Evolutionary conservation across 2,329 filamentous ascomycete species (phyloP).

Genomic region (Fusarium coffeatum): DNA sequence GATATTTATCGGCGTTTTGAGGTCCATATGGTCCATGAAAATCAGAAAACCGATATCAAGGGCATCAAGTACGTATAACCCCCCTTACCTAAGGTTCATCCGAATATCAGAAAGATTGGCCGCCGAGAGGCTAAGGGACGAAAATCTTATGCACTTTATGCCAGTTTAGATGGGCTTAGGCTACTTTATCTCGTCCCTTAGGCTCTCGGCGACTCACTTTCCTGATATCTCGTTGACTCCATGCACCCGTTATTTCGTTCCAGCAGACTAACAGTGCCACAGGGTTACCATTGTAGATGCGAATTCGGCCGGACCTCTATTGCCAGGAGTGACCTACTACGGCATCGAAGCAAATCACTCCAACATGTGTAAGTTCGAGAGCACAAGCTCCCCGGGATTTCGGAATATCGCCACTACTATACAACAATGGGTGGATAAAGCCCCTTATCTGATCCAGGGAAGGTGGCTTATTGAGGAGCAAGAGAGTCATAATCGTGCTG

Average conservation of each 20-base stretch:
- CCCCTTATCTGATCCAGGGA: constrained; percentile 63
- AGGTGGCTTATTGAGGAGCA: constrained; percentile 72
- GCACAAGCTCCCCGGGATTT: constrained; percentile 73
- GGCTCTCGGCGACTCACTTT: not conserved
- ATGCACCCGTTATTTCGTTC: not conserved
- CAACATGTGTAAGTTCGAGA: constrained; percentile 78
- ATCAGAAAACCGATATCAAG: constrained; percentile 75
- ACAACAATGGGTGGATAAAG: constrained; percentile 64
- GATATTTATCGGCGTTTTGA: constrained; percentile 77
- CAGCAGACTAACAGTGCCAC: constrained; percentile 6
- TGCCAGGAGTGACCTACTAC: constrained; percentile 77
- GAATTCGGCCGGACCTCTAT: constrained; percentile 73
- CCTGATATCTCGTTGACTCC: not conserved
- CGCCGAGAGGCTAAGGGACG: not conserved
- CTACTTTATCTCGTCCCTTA: not conserved
- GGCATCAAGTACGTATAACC: constrained; percentile 63
- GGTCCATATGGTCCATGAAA: constrained; percentile 82
- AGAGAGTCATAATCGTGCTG: constrained; percentile 58
- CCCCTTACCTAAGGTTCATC: not conserved
- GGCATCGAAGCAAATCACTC: constrained; percentile 81
- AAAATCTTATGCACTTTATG: not conserved
- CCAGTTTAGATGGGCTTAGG: not conserved
- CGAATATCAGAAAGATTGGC: not conserved
- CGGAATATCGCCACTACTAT: constrained; percentile 62
- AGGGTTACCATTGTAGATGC: constrained; percentile 75